phyloP scores from a whole-genome alignment of 1,284 basidiomycete genomes.

The Termitomyces sp. region DNA sequence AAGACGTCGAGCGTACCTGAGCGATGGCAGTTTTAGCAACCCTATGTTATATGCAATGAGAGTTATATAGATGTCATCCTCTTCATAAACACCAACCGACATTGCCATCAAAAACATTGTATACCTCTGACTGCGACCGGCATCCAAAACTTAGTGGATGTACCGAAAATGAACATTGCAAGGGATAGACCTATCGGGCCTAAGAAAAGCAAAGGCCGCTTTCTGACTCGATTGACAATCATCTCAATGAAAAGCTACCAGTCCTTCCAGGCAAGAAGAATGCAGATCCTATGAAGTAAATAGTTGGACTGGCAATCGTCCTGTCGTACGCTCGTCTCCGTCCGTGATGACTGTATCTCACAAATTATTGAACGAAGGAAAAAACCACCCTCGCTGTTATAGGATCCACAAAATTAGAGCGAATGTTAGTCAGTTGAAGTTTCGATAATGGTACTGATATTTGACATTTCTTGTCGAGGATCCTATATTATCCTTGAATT shows the following conservation, averaged over 20 bases:
- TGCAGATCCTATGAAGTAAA: constrained; percentile 26
- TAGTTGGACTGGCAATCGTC: constrained; percentile 13
- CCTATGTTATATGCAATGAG: constrained; percentile 6
- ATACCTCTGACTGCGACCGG: constrained; percentile 16
- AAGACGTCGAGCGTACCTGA: constrained; percentile 29
- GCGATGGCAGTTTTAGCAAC: constrained; percentile 43
- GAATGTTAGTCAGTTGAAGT: constrained; percentile 35
- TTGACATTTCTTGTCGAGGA: not conserved
- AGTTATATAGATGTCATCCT: not conserved
- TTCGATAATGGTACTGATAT: constrained; percentile 42
- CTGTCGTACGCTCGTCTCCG: constrained; percentile 41
- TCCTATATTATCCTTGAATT: not conserved
- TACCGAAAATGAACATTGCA: constrained; percentile 33
- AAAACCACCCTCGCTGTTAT: constrained; percentile 46
- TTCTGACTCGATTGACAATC: constrained; percentile 32
- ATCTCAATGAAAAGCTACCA: constrained; percentile 36
- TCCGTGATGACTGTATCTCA: constrained; percentile 42
- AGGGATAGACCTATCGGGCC: constrained; percentile 33
- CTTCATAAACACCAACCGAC: constrained; percentile 11
- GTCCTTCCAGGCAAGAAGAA: constrained; percentile 34
- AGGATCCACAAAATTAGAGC: constrained; percentile 43
- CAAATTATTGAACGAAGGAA: constrained; percentile 48
- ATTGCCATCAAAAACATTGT: constrained; percentile 32
- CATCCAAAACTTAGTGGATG: constrained; percentile 23
- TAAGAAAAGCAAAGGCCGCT: constrained; percentile 32